These are phyloP conservation scores for Saccharomycopsis vini DNA, from an alignment of 805 yeast genomes.

Conservation along the genomic window DNA sequence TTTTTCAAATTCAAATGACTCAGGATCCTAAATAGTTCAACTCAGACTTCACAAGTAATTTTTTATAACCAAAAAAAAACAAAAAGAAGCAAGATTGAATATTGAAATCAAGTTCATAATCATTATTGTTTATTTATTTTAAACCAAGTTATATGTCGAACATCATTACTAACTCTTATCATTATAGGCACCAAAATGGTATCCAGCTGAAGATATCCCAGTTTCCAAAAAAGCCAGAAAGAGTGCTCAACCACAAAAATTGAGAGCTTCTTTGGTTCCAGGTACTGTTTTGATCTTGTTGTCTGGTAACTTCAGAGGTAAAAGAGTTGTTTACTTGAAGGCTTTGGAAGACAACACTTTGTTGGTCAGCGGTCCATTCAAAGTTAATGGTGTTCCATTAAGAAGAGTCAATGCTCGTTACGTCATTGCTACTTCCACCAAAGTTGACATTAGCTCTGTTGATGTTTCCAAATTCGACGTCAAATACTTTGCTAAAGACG, in stretches of 20 bases:
- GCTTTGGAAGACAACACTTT: slow-evolving; percentile 95
- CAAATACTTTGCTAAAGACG: slow-evolving; percentile 93
- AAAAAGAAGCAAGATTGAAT: no score
- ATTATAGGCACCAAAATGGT: slow-evolving; percentile 76
- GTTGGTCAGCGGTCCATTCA: slow-evolving; percentile 97
- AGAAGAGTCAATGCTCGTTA: slow-evolving; percentile 98
- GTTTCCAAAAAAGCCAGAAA: slow-evolving; percentile 86
- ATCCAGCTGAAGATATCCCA: slow-evolving; percentile 85
- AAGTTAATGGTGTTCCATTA: slow-evolving; percentile 98
- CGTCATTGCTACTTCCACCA: slow-evolving; percentile 97
- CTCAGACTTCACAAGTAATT: no score
- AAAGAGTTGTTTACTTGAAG: slow-evolving; percentile 98
- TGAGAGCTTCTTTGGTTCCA: slow-evolving; percentile 93
- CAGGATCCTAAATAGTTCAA: no score
- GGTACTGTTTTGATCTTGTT: slow-evolving; percentile 95
- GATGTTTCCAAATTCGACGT: slow-evolving; percentile 87
- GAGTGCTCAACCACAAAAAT: slow-evolving; percentile 85
- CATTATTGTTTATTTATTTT: no score
- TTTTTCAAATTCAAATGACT: no score
- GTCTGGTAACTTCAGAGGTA: slow-evolving; percentile 99
- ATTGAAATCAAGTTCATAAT: no score
- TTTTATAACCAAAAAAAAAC: no score
- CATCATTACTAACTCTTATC: not conserved
- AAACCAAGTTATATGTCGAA: no score
- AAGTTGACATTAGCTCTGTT: slow-evolving; percentile 68